Evolutionary conservation across 352 stramenopile genomes (phyloP), one percentile per base, ranked within the genome.

Genomic region (Pythium dissotocum): DNA sequence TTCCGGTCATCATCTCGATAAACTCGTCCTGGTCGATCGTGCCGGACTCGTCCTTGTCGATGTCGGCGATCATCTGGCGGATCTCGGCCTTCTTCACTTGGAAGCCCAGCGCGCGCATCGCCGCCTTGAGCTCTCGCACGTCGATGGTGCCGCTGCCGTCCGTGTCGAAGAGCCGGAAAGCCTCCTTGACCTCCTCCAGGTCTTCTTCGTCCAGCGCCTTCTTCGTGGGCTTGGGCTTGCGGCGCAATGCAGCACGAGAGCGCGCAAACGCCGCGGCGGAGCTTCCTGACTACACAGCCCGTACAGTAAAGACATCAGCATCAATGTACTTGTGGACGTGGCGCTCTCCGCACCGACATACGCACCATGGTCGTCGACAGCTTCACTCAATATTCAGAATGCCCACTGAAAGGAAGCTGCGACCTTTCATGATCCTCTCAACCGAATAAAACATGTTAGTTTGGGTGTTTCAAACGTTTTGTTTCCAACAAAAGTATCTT

Each of bases 1-100:
- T 98, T 42, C 91, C 90, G 1, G 91, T 97, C 77, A 98, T 97
- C 85, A 98, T 97, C 71, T 98, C 93, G 35, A 97, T 88, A 72
- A 98, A 98, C 68, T 98, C 93, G 71, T 98, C 89, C 76, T 97
- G 88, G 63, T 97, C 80, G 72, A 96, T 86, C 35, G 87, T 82
- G 4, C 82, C 83, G 8, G 84, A 95, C 68, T 97, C 90, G 72
- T 98, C 93, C 66, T 98, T 98, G 77, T 97, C 91, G n/a, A 98
- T 92, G 69, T 98, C 89, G 6, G 87, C 80, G 68, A 98, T 93
- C 85, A 98, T 93, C 70, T 95, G 77, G 21, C 88, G 81, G 62
- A 98, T 97, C 76, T 98, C 93, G 6, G 85, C 84, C 76, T 97
- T 97, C 77, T 97, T 97, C 13, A 96, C 85, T 63, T 97, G 90